Conservation (phyloP, 805 yeast genomes). For the Diddensiella caesifluorescens region DNA sequence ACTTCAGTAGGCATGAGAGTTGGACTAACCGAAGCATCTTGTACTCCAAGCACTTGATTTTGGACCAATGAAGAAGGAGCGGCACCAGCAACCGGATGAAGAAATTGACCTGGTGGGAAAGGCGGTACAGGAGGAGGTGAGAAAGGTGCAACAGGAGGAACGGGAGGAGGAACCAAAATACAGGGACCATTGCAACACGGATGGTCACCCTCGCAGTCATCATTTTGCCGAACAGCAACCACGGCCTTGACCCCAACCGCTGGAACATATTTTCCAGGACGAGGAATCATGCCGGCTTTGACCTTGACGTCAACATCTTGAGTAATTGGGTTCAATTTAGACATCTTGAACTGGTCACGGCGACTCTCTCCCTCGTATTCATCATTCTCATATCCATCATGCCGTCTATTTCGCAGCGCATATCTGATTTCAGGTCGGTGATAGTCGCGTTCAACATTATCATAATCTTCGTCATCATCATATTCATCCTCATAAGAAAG, state of each 20-base stretch:
- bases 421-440: no score
- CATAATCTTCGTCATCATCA: conserved; percentile 5
- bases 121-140: not conserved
- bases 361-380: not conserved
- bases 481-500: not conserved
- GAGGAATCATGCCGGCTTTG: conserved; percentile 1
- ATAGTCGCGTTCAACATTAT: no score
- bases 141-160: not conserved
- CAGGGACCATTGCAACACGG: not conserved
- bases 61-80: not conserved
- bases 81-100: not conserved
- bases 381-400: not conserved
- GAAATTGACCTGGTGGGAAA: not conserved
- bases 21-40: no score
- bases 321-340: conserved; percentile 2
- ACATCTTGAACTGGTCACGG: no score
- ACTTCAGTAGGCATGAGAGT: no score
- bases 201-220: not conserved
- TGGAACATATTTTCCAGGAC: not conserved
- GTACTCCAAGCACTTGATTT: no score
- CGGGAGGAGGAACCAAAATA: conserved; percentile 1
- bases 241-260: conserved; percentile 2
- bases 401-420: no score
- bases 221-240: conserved; percentile 1
- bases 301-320: conserved; percentile 2